Percentiles rank a stretch among this genome's conserved stretches.
Conservation (phyloP, 495 filamentous ascomycete genomes). For the Hypoxylon trugodes region DNA sequence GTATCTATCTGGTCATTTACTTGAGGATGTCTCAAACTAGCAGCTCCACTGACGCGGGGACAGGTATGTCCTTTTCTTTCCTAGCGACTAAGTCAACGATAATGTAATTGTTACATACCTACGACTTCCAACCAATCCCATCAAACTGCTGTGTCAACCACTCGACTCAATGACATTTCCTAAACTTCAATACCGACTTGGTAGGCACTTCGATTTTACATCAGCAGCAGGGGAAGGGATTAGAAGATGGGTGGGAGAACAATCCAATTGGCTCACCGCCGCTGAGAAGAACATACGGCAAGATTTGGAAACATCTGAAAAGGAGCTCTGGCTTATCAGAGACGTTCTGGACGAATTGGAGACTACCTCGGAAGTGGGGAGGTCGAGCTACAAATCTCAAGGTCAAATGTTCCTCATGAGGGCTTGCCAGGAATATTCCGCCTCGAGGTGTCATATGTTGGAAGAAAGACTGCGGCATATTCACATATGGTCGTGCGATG, state of each 20-base stretch:
- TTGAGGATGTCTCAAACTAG: too few species aligned
- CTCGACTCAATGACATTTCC: background rate
- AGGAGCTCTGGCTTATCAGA: slow-evolving; percentile 33
- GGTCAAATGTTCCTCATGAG: slow-evolving; percentile 28
- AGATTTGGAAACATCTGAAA: slow-evolving; percentile 35
- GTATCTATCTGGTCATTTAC: too few species aligned
- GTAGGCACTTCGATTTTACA: background rate
- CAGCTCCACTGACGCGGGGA: too few species aligned
- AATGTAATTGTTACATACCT: too few species aligned
- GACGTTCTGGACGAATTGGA: slow-evolving; percentile 33
- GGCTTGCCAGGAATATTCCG: slow-evolving; percentile 40
- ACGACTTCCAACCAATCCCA: too few species aligned
- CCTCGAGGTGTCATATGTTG: slow-evolving; percentile 33
- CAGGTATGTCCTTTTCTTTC: too few species aligned
- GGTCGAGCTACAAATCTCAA: background rate
- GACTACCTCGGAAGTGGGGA: background rate
- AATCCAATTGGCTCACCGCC: slow-evolving; percentile 25
- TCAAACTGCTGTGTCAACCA: too few species aligned
- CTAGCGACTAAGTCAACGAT: too few species aligned
- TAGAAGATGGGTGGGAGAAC: background rate
- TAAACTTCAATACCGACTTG: background rate
- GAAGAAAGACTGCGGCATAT: slow-evolving; percentile 39
- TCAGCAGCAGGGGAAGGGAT: background rate
- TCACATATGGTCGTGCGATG: slow-evolving; percentile 21
- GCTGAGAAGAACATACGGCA: slow-evolving; percentile 14